A percentile compares a stretch with the other conserved stretches of the same genome.
Evolutionary conservation across 1,139 yeast genomes (phyloP).

Genomic region (Kodamaea plutei): DNA sequence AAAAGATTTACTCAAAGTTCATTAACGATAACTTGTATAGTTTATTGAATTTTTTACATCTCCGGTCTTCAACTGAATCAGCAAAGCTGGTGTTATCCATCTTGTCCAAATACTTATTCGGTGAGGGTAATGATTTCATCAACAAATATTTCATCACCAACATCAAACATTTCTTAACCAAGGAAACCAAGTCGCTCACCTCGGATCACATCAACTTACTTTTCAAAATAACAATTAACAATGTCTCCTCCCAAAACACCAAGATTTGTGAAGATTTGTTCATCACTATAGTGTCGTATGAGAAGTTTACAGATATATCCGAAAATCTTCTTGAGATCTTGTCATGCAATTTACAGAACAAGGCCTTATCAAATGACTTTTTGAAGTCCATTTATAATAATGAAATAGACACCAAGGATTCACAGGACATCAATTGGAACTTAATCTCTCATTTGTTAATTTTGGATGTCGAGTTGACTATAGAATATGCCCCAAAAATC

Average conservation of each 20-base stretch:
- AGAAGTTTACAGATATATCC: constrained; percentile 29
- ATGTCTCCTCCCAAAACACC: constrained; percentile 25
- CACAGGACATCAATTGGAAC: constrained; percentile 35
- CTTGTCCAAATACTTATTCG: constrained; percentile 15
- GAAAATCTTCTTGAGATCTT: constrained; percentile 36
- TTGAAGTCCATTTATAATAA: constrained; percentile 30
- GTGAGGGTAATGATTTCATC: constrained; percentile 11
- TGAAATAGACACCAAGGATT: constrained; percentile 20
- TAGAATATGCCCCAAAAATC: constrained; percentile 29
- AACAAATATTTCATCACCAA: constrained; percentile 16
- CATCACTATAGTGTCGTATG: constrained; percentile 25
- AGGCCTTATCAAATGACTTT: constrained; percentile 46
- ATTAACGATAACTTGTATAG: constrained; percentile 13
- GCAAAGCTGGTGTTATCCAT: constrained; percentile 3
- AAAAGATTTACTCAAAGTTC: constrained; percentile 29
- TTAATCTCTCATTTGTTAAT: constrained; percentile 41
- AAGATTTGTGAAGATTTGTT: constrained; percentile 43
- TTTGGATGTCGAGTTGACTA: constrained; percentile 51
- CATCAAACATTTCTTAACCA: constrained; percentile 15
- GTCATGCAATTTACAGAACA: constrained; percentile 32
- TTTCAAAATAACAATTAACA: constrained; percentile 24
- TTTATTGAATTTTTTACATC: constrained; percentile 5
- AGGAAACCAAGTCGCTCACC: constrained; percentile 14
- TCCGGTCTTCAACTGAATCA: background rate
- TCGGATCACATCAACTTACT: constrained; percentile 19